A percentile compares a stretch with the other conserved stretches of the same genome.
Evolutionary conservation across 192 early-diverging fungal species (phyloP).

Genomic region (Gryganskiella cystojenkinii): DNA sequence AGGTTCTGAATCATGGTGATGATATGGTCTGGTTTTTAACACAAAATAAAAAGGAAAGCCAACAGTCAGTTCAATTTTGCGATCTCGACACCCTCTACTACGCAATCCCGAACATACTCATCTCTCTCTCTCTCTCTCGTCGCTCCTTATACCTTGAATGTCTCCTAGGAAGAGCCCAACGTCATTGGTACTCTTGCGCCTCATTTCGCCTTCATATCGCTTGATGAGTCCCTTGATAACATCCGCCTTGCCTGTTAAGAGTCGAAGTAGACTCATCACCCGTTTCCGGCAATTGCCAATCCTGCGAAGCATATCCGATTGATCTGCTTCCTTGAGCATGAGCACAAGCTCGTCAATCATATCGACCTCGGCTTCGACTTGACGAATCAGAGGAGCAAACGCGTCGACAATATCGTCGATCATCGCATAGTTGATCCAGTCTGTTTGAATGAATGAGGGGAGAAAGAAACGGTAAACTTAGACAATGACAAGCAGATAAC

Average conservation of each 20-base stretch:
- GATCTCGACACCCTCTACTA: no score
- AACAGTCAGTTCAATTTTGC: no score
- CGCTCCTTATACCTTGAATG: constrained; percentile 69
- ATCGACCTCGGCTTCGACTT: constrained; percentile 84
- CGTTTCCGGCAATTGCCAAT: constrained; percentile 63
- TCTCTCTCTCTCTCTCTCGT: no score
- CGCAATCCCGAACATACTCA: no score
- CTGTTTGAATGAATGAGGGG: constrained; percentile 14
- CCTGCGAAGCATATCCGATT: constrained; percentile 61
- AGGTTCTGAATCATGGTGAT: constrained; percentile 82
- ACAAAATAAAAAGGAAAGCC: no score
- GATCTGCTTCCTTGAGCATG: constrained; percentile 78
- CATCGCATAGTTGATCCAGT: constrained; percentile 72
- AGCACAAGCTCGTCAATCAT: constrained; percentile 86
- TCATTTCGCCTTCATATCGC: constrained; percentile 58
- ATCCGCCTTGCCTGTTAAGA: constrained; percentile 64
- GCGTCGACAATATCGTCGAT: constrained; percentile 86
- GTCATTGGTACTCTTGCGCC: constrained; percentile 58
- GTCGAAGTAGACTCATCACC: constrained; percentile 59
- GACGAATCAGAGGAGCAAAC: constrained; percentile 78
- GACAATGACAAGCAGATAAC: not conserved
- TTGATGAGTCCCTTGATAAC: constrained; percentile 68
- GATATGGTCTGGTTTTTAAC: constrained; percentile 83
- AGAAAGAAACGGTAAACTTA: not conserved
- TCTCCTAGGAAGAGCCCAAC: constrained; percentile 81